Evolutionary conservation across 2,329 filamentous ascomycete species (phyloP), one percentile per base, ranked within the genome.

Genomic region (Daldinia sp.): DNA sequence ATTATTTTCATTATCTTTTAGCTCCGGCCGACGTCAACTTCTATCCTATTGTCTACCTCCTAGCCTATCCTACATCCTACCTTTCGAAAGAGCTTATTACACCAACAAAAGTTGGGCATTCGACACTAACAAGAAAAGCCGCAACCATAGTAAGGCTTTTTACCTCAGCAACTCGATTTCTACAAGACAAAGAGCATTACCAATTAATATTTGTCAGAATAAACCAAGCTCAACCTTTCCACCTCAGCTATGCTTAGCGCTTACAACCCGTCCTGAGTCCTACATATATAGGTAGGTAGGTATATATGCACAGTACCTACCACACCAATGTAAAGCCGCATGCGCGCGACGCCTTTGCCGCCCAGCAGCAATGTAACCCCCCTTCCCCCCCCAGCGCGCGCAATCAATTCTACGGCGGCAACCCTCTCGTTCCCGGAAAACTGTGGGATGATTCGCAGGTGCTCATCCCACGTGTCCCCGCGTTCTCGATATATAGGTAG

Each of bases 311-410:
- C 17, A 25, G 17, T 34, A 34, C 32, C 32, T 34, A 34, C 32
- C 32, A 51, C 48, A 51, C 48, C 61, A 37, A 35, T 32, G 43
- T 48, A 37, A 51, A 54, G 64, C 43, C 50, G 55, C 58, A 60
- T 65, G 52, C 48, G 43, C 43, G 37, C 32, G 51, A 32, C 34
- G 55, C 52, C 54, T 58, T 67, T 67, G 47, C 65, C 65, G 65
- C 58, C 58, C 50, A 67, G 59, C 50, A 67, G 59, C 53, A 49
- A 65, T 67, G 65, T 51, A 63, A 67, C 65, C 65, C 64, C 55
- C 57, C 45, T 27, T n/a, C n/a, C n/a, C n/a, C n/a, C n/a, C n/a
- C n/a, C n/a, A n/a, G n/a, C n/a, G 23, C 34, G 43, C 54, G 25
- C 49, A 53, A 58, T 59, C 50, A 47, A 53, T 51, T 41, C 45